Evolutionary conservation across 2,329 filamentous ascomycete species (phyloP).

Genomic region (Microsporum canis): DNA sequence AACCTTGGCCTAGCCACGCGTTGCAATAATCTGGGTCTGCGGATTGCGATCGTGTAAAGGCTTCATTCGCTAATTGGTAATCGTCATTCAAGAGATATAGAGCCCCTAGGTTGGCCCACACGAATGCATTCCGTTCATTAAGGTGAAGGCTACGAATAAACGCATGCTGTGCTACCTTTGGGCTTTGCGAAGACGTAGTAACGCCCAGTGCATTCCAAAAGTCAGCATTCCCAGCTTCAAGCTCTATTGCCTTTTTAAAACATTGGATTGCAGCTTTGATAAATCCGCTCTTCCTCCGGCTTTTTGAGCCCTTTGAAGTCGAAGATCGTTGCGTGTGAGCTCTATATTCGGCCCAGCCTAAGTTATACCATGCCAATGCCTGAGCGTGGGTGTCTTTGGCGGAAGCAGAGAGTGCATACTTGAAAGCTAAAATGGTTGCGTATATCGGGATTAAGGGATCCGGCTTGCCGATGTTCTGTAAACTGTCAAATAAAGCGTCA

Average conservation of each 20-base stretch:
- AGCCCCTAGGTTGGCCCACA: slow-evolving; percentile 85
- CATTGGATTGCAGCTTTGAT: slow-evolving; percentile 73
- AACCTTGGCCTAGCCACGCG: slow-evolving; percentile 87
- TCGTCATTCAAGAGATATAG: slow-evolving; percentile 80
- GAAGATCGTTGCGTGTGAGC: slow-evolving; percentile 49
- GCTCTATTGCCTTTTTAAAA: slow-evolving; percentile 91
- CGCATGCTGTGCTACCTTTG: slow-evolving; percentile 80
- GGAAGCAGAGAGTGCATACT: slow-evolving; percentile 66
- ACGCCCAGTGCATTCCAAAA: slow-evolving; percentile 97
- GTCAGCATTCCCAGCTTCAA: slow-evolving; percentile 85
- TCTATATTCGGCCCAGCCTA: slow-evolving; percentile 85
- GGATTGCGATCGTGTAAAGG: slow-evolving; percentile 83
- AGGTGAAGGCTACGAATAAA: slow-evolving; percentile 87
- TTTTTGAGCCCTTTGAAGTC: slow-evolving; percentile 33
- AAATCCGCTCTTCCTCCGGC: slow-evolving; percentile 47
- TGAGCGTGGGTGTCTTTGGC: slow-evolving; percentile 71
- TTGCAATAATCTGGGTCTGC: slow-evolving; percentile 87
- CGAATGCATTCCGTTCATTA: slow-evolving; percentile 71
- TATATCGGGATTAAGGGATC: slow-evolving; percentile 48
- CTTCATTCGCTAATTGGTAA: slow-evolving; percentile 71
- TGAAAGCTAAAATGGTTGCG: slow-evolving; percentile 71
- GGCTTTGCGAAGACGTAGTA: slow-evolving; percentile 73
- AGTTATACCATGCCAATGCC: slow-evolving; percentile 92
- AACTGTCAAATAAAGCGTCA: slow-evolving; percentile 25
- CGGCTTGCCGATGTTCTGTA: slow-evolving; percentile 22